Evolutionary conservation across 495 filamentous ascomycete genomes (phyloP), one percentile per base, ranked within the genome.

Genomic region (Xylaria grammica): DNA sequence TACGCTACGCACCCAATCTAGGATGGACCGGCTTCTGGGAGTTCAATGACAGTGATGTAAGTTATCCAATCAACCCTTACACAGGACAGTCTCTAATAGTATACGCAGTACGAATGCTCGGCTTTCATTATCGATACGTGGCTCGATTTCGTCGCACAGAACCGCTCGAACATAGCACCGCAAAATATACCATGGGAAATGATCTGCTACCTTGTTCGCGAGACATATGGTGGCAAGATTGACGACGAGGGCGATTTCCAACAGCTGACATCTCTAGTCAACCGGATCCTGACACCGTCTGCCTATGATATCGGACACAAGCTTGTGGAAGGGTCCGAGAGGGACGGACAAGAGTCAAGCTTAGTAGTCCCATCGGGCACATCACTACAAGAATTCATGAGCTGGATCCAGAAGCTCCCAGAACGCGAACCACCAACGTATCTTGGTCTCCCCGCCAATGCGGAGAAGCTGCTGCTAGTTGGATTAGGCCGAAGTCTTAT

Each of bases 1-100:
- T 99, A 65, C 91, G 95, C 62, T 99, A 99, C 72, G 94, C 93
- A 20, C 96, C 95, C 2, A 95, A 85, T 55, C 84, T 99, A 60
- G 95, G 95, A 56, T 98, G 96, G 95, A 97, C 97, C 81, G 92
- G 92, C 60, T 97, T 97, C 84, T 99, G 95, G 95, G 95, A 99
- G 79, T 99, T 99, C 74, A 99, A 99, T 73, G 95, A 99, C 76
- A 96, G 94, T 68, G 95, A 99, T 78, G 94, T 97, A 86, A 90
- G 93, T 86, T 54, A 63, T 60, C 49, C 54, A 32, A 26, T 2
- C 36, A 32, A 46, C n/a, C 34, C 55, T 52, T 4, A 36, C 36
- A 13, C 22, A 65, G 56, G 26, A 44, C 26, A 40, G 50, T 40
- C 27, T 62, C 62, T 71, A 81, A 73, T 78, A 48, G 53, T 53